Conservation (phyloP, 2,329 filamentous ascomycete species). For the Colletotrichum falcatum region DNA sequence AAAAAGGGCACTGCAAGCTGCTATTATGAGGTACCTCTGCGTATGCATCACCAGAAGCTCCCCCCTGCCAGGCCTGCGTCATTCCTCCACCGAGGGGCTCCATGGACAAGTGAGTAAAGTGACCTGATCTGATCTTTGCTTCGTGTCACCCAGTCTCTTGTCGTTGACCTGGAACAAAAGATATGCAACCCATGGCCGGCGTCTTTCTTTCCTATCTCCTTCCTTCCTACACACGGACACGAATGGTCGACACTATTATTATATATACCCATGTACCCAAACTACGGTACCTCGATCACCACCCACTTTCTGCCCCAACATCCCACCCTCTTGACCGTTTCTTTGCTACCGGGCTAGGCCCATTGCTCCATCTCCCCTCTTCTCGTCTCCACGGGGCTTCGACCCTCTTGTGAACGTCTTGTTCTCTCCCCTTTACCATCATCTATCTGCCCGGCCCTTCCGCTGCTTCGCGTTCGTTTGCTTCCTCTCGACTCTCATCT, state of each 20-base stretch:
- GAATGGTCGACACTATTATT: no score
- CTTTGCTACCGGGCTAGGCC: constrained; percentile 17
- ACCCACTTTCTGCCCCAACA: constrained; percentile 16
- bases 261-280: neutral
- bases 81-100: constrained; percentile 41
- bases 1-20: neutral
- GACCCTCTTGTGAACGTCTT: constrained; percentile 23
- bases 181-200: neutral
- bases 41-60: constrained; percentile 2
- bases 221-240: neutral
- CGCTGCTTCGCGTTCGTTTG: neutral
- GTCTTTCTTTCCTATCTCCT: no score
- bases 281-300: neutral
- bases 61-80: constrained; percentile 32
- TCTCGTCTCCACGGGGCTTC: constrained; percentile 5
- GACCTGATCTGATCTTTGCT: constrained; percentile 32
- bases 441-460: neutral
- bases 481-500: no score
- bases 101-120: constrained; percentile 17
- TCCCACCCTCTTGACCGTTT: neutral
- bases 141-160: neutral
- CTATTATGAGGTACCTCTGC: no score
- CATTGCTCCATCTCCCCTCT: constrained; percentile 4
- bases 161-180: neutral
- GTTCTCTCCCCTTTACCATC: neutral